Evolutionary conservation across 2,329 filamentous ascomycete species (phyloP).

Genomic region (Ascocoryne sarcoides): DNA sequence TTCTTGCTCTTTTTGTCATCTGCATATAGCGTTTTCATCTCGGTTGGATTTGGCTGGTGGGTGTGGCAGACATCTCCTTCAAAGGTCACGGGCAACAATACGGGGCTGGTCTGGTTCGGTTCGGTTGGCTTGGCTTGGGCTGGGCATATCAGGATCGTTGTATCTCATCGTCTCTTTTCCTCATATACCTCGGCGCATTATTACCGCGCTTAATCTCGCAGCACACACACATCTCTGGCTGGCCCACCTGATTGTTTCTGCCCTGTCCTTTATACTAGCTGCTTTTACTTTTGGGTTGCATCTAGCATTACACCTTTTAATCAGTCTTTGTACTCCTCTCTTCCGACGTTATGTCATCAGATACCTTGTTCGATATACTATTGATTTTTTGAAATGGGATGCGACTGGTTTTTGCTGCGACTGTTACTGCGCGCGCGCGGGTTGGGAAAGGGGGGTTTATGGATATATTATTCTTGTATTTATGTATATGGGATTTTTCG

Average conservation of each 20-base stretch:
- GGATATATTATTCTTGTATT: constrained; percentile 11
- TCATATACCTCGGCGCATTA: constrained; percentile 19
- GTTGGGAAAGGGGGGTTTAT: neutral
- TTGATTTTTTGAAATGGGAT: constrained; percentile 9
- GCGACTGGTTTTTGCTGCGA: constrained; percentile 1
- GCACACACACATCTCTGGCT: constrained; percentile 27
- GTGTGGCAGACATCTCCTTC: constrained; percentile 22
- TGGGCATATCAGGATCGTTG: constrained; percentile 28
- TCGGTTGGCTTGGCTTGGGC: constrained; percentile 17
- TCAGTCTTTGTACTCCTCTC: constrained; percentile 23
- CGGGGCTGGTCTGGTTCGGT: constrained; percentile 29
- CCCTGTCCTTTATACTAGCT: constrained; percentile 25
- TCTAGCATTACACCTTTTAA: constrained; percentile 19
- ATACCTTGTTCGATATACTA: constrained; percentile 54
- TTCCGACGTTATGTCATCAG: constrained; percentile 30
- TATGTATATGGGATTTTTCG: constrained; percentile 8
- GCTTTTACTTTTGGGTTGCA: constrained; percentile 11
- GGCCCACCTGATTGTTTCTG: constrained; percentile 28
- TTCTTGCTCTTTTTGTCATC: constrained; percentile 26
- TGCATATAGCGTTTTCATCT: constrained; percentile 27
- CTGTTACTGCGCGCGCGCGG: neutral
- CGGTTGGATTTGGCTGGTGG: constrained; percentile 11
- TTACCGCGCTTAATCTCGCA: constrained; percentile 15
- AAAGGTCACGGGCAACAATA: constrained; percentile 39
- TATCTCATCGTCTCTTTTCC: constrained; percentile 21